Evolutionary conservation across 176 grass and related monocot species (phyloP), one percentile per base, ranked within the genome.

Genomic region (Olyra latifolia): DNA sequence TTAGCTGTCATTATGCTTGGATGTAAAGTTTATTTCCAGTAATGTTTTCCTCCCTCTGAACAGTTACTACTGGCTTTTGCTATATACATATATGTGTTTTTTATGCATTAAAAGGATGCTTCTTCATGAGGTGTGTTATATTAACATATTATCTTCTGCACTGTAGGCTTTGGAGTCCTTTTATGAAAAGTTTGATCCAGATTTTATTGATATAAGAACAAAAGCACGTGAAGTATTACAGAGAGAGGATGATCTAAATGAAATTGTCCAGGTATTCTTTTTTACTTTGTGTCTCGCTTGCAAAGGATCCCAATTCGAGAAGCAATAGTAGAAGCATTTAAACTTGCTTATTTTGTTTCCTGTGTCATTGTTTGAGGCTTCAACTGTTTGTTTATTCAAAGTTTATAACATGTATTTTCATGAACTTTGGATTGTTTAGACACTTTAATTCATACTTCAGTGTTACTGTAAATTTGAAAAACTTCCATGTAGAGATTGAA

Each of bases 231-330:
- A 94, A 71, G 92, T 94, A 27, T 64, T 94, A 57, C 92, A 94
- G 79, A 89, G 92, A 89, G 92, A 94, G 88, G 92, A 94, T 71
- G 92, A 94, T 60, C 89, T 94, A 38, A 94, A 94, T 82, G 92
- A 94, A 94, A 94, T 94, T 75, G 92, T 94, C n/a, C 92, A 94
- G 92, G 92, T 94, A 91, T 41, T 42, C 11, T 87, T 81, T 68
- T 74, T 56, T 15, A 67, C 22, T 5, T 66, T 57, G 43, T 77
- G 62, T 49, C 78, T 38, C 29, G 13, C 72, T 75, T 71, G 60
- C 28, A 8, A 10, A 45, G 4, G 16, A 68, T 60, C 25, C 3
- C 6, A 17, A 39, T 66, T 42, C 3, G 57, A 65, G 44, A 41
- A 62, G 4, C 32, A 54, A 38, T 12, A 32, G 29, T 43, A 64